Percentiles rank a stretch among this genome's conserved stretches.
phyloP scores from a whole-genome alignment of 202 grass and related monocot species.

The Eragrostis tef region DNA sequence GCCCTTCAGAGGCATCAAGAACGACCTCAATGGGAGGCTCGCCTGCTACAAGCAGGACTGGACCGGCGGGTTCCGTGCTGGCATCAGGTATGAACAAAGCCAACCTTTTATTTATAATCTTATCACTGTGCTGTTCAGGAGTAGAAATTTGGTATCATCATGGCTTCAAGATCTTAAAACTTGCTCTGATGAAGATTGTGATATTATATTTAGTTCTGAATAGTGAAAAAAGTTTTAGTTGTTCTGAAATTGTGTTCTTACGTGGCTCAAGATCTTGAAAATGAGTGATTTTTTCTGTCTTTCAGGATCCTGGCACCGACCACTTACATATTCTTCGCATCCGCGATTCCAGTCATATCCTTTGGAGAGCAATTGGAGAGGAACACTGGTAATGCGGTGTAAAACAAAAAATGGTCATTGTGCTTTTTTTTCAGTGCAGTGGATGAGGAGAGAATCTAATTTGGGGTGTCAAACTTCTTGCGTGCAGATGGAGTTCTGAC shows the following conservation, averaged over 20 bases:
- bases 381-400: constrained; percentile 65
- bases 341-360: constrained; percentile 96
- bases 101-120: neutral
- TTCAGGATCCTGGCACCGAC: constrained; percentile 91
- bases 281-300: constrained; percentile 13
- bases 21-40: constrained; percentile 79
- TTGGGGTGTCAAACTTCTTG: constrained; percentile 21
- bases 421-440: constrained; percentile 30
- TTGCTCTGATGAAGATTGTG: neutral
- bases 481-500: constrained; percentile 82
- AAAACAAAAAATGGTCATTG: neutral
- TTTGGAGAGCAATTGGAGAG: constrained; percentile 97
- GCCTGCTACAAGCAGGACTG: constrained; percentile 98
- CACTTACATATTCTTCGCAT: constrained; percentile 99
- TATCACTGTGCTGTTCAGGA: constrained; percentile 39
- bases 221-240: too few relatives aligned
- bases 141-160: neutral
- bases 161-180: constrained; percentile 25
- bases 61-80: constrained; percentile 73
- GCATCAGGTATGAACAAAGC: constrained; percentile 64
- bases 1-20: constrained; percentile 79
- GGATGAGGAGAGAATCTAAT: constrained; percentile 20
- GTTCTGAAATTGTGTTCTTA: constrained; percentile 29
- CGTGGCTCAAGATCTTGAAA: constrained; percentile 48
- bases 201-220: neutral